Evolutionary conservation across 768 basidiomycete species (phyloP).

Genomic region (Lepiota brunneoincarnata): DNA sequence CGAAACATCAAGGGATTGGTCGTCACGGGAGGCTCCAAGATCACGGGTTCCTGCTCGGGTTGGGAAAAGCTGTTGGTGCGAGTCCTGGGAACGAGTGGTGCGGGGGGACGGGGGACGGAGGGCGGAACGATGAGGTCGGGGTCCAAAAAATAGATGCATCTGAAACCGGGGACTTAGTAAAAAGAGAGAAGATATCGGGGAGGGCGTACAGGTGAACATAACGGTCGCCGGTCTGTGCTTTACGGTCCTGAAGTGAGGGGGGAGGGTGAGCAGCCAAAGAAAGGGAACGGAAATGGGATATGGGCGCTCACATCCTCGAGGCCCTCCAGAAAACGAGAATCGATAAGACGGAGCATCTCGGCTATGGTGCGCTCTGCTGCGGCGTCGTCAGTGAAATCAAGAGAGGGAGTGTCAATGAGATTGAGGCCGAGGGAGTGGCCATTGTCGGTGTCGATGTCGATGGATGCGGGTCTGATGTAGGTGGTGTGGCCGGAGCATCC

Average conservation of each 20-base stretch:
- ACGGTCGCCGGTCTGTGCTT: slow-evolving; percentile 65
- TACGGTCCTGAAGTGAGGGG: slow-evolving; percentile 56
- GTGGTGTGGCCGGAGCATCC: slow-evolving; percentile 71
- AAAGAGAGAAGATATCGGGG: slow-evolving; percentile 9
- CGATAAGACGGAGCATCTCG: slow-evolving; percentile 72
- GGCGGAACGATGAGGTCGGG: slow-evolving; percentile 79
- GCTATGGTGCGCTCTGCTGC: slow-evolving; percentile 59
- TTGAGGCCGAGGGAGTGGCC: slow-evolving; percentile 58
- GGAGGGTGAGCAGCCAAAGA: slow-evolving; percentile 17
- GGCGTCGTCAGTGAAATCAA: slow-evolving; percentile 69
- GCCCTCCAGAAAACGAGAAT: slow-evolving; percentile 69
- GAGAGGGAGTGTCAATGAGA: slow-evolving; percentile 79
- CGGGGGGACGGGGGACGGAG: slow-evolving; percentile 61
- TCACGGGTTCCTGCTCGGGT: slow-evolving; percentile 70
- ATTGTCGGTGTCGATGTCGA: slow-evolving; percentile 66
- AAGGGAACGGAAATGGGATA: slow-evolving; percentile 16
- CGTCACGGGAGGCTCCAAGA: slow-evolving; percentile 76
- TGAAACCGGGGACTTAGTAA: slow-evolving; percentile 25
- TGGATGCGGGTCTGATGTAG: slow-evolving; percentile 64
- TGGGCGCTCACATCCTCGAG: slow-evolving; percentile 68
- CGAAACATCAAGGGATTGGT: slow-evolving; percentile 68
- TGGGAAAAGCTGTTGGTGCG: slow-evolving; percentile 73
- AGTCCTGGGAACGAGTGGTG: slow-evolving; percentile 63
- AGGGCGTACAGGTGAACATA: slow-evolving; percentile 76
- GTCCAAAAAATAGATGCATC: slow-evolving; percentile 87